Percentiles rank a stretch among this genome's conserved stretches.
Conservation (phyloP, 2,329 filamentous ascomycete species). For the Aspergillus sp. region DNA sequence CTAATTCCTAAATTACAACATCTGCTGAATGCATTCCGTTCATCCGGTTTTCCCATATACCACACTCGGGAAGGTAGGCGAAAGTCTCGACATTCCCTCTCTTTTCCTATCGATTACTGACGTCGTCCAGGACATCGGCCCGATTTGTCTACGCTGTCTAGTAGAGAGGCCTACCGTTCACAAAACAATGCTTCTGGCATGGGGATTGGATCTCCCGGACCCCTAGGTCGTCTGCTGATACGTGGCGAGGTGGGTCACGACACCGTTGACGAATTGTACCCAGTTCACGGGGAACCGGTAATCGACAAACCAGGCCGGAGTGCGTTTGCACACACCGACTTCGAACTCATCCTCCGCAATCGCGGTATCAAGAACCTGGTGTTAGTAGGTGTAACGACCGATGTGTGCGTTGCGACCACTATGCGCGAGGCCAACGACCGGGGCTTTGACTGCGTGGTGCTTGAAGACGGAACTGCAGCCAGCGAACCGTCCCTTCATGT, state of each 20-base stretch:
- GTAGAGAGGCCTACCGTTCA: slow-evolving; percentile 56
- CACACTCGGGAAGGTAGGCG: slow-evolving; percentile 48
- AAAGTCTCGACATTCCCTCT: not conserved
- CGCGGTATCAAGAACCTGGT: slow-evolving; percentile 56
- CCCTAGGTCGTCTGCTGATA: slow-evolving; percentile 59
- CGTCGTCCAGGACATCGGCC: slow-evolving; percentile 46
- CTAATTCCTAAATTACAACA: slow-evolving; percentile 45
- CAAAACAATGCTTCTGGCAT: slow-evolving; percentile 53
- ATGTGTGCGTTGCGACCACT: slow-evolving; percentile 58
- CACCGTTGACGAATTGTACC: slow-evolving; percentile 56
- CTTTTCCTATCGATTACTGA: slow-evolving; percentile 14
- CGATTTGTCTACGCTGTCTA: slow-evolving; percentile 58
- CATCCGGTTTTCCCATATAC: slow-evolving; percentile 45
- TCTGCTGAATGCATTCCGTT: slow-evolving; percentile 42
- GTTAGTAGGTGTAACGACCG: slow-evolving; percentile 57
- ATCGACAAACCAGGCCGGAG: slow-evolving; percentile 59
- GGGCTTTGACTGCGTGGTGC: slow-evolving; percentile 55
- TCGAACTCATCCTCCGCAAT: slow-evolving; percentile 54
- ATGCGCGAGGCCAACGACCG: slow-evolving; percentile 59
- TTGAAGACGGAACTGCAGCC: slow-evolving; percentile 53
- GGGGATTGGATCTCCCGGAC: slow-evolving; percentile 56
- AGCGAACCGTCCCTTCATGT: slow-evolving; percentile 44
- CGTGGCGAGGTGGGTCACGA: slow-evolving; percentile 61
- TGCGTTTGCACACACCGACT: slow-evolving; percentile 57
- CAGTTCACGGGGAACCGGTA: slow-evolving; percentile 50